Percentiles rank a stretch among this genome's conserved stretches.
phyloP scores from a whole-genome alignment of 2,329 filamentous ascomycete species.

The Claviceps purpurea region DNA sequence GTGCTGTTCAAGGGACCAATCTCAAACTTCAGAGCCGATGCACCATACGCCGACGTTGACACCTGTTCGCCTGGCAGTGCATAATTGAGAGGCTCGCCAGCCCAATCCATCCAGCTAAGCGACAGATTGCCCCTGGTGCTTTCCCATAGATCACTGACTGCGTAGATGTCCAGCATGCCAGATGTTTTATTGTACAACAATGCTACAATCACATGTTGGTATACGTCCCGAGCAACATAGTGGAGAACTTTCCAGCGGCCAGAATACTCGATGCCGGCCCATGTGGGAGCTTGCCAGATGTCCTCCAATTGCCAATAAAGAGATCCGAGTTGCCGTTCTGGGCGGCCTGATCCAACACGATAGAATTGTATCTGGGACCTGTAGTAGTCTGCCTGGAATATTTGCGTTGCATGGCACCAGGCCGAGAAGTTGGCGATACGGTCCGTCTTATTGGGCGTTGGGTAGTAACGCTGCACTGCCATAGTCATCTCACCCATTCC shows the following conservation, averaged over 20 bases:
- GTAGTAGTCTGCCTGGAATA: conserved; percentile 53
- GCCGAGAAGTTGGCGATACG: conserved; percentile 43
- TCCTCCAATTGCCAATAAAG: conserved; percentile 56
- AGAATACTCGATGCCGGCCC: conserved; percentile 50
- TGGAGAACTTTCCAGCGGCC: conserved; percentile 51
- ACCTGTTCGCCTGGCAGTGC: not conserved
- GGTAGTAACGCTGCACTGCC: conserved; percentile 42
- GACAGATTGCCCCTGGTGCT: not conserved
- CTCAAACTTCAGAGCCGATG: not conserved
- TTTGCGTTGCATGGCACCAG: conserved; percentile 48
- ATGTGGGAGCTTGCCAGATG: conserved; percentile 50
- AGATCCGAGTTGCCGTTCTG: conserved; percentile 43
- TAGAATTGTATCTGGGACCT: conserved; percentile 48
- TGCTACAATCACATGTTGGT: conserved; percentile 44
- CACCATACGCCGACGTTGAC: not conserved
- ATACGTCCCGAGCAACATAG: conserved; percentile 43
- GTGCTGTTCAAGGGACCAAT: conserved; percentile 6
- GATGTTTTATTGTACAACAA: conserved; percentile 39
- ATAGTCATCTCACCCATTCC: conserved; percentile 46
- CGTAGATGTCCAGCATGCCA: conserved; percentile 33
- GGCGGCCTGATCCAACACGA: conserved; percentile 41
- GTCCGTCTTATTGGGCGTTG: conserved; percentile 37
- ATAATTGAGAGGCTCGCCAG: conserved; percentile 1
- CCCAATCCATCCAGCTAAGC: conserved; percentile 4
- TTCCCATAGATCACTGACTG: conserved; percentile 5